Percentiles rank a stretch among this genome's conserved stretches.
Evolutionary conservation across 208 protist species (phyloP).

Genomic region (Acanthamoeba castellanii): DNA sequence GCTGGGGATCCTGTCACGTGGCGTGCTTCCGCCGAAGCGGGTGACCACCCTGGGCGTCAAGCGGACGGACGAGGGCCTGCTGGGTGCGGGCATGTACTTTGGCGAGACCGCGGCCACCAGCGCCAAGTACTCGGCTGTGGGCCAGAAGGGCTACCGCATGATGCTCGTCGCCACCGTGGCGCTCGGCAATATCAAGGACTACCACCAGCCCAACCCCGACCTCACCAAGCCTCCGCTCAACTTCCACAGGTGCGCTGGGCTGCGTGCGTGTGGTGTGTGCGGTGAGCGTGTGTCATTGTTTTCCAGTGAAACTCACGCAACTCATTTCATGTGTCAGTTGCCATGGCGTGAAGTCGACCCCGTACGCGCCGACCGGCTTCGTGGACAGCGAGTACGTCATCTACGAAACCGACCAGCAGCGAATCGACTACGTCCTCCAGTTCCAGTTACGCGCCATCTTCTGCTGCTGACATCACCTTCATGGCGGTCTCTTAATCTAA

Average conservation of each 20-base stretch:
- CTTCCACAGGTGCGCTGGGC: conserved; percentile 82
- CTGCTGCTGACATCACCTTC: not conserved
- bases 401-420: conserved; percentile 82
- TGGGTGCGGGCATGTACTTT: conserved; percentile 86
- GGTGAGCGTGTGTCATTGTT: too few relatives aligned
- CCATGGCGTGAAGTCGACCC: not conserved
- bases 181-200: conserved; percentile 70
- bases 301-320: too few relatives aligned
- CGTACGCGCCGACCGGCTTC: conserved; percentile 69
- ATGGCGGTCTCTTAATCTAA: not conserved
- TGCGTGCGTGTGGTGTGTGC: conserved; percentile 4
- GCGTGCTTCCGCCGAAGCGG: conserved; percentile 80
- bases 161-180: conserved; percentile 78
- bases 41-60: conserved; percentile 66
- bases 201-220: conserved; percentile 42
- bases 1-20: conserved; percentile 82
- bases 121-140: conserved; percentile 72
- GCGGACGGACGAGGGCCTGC: conserved; percentile 80
- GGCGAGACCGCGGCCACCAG: conserved; percentile 71
- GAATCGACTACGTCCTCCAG: conserved; percentile 82
- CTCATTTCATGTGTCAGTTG: not conserved
- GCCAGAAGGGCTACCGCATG: conserved; percentile 49
- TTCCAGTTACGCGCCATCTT: conserved; percentile 3
- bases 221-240: conserved; percentile 75
- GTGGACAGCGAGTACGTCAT: conserved; percentile 86